A percentile compares a stretch with the other conserved stretches of the same genome.
Conservation (phyloP, 2,329 filamentous ascomycete genomes). For the Colletotrichum australisinense region DNA sequence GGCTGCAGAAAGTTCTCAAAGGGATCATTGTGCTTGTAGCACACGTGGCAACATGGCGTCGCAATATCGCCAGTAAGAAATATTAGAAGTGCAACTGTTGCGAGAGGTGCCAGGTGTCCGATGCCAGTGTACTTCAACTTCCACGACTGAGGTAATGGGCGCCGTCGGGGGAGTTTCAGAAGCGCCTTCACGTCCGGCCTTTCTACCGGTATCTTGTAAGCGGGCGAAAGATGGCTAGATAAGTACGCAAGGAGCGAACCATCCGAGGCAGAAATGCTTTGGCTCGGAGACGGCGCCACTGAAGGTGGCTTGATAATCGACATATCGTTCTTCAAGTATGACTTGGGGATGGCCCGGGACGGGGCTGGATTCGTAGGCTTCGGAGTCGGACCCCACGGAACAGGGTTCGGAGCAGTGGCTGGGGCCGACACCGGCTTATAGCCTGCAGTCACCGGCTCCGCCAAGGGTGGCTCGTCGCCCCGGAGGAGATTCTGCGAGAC, state of each 20-base stretch:
- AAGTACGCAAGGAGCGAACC: slow-evolving; percentile 3
- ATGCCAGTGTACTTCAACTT: slow-evolving; percentile 5
- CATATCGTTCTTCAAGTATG: too few species aligned
- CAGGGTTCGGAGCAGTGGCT: neutral
- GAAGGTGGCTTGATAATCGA: too few species aligned
- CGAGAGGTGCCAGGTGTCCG: neutral
- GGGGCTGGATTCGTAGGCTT: neutral
- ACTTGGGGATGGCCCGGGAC: too few species aligned
- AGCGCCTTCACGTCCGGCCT: slow-evolving; percentile 26
- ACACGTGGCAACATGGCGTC: neutral
- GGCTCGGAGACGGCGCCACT: too few species aligned
- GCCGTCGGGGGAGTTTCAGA: slow-evolving; percentile 16
- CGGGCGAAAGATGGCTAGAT: neutral
- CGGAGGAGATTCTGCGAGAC: slow-evolving; percentile 40
- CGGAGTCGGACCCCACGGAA: neutral
- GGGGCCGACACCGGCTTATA: neutral
- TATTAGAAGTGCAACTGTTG: slow-evolving; percentile 22
- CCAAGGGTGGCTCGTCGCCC: slow-evolving; percentile 38
- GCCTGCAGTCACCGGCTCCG: neutral
- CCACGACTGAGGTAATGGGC: slow-evolving; percentile 6
- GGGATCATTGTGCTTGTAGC: neutral
- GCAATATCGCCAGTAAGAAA: slow-evolving; percentile 28
- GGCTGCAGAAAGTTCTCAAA: slow-evolving; percentile 3
- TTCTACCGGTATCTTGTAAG: slow-evolving; percentile 12
- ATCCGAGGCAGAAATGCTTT: too few species aligned